A percentile compares a stretch with the other conserved stretches of the same genome.
Evolutionary conservation across 305 asterid species (phyloP).

Genomic region (Ajuga reptans): DNA sequence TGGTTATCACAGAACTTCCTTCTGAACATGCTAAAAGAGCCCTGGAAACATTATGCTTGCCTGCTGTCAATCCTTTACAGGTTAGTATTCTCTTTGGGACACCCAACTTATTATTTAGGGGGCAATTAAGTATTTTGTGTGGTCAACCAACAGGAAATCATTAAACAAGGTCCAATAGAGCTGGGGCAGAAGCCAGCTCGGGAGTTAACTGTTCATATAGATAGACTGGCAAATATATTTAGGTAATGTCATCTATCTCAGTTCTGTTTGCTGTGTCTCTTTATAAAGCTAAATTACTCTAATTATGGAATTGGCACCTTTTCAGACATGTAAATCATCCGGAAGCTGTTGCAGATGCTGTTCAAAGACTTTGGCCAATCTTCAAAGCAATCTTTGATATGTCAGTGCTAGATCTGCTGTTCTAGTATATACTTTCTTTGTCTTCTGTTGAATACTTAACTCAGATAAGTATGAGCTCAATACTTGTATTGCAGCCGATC

Average conservation of each 20-base stretch:
- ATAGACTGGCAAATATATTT: slow-evolving; percentile 81
- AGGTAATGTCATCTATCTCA: slow-evolving; percentile 40
- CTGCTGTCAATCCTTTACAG: slow-evolving; percentile 76
- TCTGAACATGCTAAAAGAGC: slow-evolving; percentile 91
- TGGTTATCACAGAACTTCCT: slow-evolving; percentile 91
- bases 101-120: slow-evolving; percentile 14
- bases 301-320: slow-evolving; percentile 20
- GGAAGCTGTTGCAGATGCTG: slow-evolving; percentile 98
- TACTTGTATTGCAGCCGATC: slow-evolving; percentile 67
- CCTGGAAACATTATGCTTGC: slow-evolving; percentile 79
- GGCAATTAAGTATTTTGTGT: slow-evolving; percentile 25
- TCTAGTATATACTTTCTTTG: slow-evolving; percentile 18
- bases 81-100: slow-evolving; percentile 35
- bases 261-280: slow-evolving; percentile 10
- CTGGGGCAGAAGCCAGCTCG: slow-evolving; percentile 87
- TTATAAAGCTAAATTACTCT: slow-evolving; percentile 14
- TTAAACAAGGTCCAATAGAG: slow-evolving; percentile 69
- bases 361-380: slow-evolving; percentile 93
- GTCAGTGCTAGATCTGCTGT: slow-evolving; percentile 44
- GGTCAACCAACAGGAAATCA: slow-evolving; percentile 59
- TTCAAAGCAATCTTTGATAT: slow-evolving; percentile 88
- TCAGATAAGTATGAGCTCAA: slow-evolving; percentile 19
- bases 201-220: slow-evolving; percentile 89
- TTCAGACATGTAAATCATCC: slow-evolving; percentile 92
- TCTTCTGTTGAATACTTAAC: slow-evolving; percentile 13